A percentile compares a stretch with the other conserved stretches of the same genome.
These are phyloP conservation scores for Fraxinus angustifolia DNA, from an alignment of 305 asterid species.

Conservation along the genomic window DNA sequence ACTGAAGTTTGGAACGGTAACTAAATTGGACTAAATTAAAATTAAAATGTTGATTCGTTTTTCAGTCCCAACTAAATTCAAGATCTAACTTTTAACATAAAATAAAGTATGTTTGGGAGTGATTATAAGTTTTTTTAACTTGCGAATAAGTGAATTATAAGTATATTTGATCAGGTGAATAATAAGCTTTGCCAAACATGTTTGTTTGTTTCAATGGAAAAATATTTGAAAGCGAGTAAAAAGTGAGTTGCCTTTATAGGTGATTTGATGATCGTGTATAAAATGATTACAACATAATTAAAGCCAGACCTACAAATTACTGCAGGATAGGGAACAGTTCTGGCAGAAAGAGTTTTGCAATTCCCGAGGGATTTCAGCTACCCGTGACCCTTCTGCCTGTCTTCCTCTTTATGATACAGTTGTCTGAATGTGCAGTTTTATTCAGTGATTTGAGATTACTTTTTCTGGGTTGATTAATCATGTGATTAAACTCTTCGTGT, in stretches of 20 bases:
- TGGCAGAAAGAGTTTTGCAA: neutral
- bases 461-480: neutral
- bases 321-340: neutral
- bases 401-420: neutral
- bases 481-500: neutral
- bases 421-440: neutral
- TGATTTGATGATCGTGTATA: conserved; percentile 25
- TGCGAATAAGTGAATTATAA: neutral
- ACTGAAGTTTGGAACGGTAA: neutral
- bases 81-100: neutral
- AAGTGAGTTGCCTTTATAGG: conserved; percentile 48
- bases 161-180: neutral
- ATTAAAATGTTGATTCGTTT: neutral
- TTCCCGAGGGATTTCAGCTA: conserved; percentile 14
- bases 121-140: neutral
- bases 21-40: neutral
- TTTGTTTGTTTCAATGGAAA: neutral
- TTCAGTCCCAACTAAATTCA: neutral
- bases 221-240: conserved; percentile 22
- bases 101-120: neutral
- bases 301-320: conserved; percentile 7
- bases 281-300: conserved; percentile 70
- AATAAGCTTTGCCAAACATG: neutral
- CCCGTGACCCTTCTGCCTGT: conserved; percentile 11
- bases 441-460: neutral